Conservation (phyloP, 352 stramenopile species). For the Phytopythium helicoides region DNA sequence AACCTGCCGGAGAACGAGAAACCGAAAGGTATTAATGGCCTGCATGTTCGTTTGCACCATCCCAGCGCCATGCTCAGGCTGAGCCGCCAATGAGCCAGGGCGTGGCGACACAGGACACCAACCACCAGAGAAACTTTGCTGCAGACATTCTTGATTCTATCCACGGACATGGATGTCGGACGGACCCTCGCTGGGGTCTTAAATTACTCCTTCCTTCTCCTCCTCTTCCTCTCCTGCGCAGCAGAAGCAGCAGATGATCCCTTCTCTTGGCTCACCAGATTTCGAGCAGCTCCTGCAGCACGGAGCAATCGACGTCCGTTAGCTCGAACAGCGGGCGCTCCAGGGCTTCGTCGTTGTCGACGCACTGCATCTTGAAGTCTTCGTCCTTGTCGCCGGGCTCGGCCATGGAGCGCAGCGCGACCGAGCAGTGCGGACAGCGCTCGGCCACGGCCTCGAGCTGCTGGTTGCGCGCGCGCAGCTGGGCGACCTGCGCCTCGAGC, state of each 20-base stretch:
- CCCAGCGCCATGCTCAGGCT: too few relatives aligned
- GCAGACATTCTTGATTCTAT: too few relatives aligned
- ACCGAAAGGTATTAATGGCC: too few relatives aligned
- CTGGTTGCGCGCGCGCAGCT: constrained; percentile 31
- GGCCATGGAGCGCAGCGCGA: not conserved
- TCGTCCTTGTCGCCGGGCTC: constrained; percentile 3
- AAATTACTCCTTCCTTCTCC: not conserved
- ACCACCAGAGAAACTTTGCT: too few relatives aligned
- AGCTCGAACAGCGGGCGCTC: constrained; percentile 14
- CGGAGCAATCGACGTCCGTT: constrained; percentile 24
- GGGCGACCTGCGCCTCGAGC: constrained; percentile 31
- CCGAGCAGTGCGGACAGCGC: constrained; percentile 25
- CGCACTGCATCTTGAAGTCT: not conserved
- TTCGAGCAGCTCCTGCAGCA: constrained; percentile 20
- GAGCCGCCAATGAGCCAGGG: too few relatives aligned
- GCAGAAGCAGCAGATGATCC: not conserved
- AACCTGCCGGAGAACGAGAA: too few relatives aligned
- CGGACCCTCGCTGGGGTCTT: too few relatives aligned
- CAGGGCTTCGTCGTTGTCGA: too few relatives aligned
- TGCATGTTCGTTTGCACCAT: too few relatives aligned
- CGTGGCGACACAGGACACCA: too few relatives aligned
- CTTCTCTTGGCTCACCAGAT: not conserved
- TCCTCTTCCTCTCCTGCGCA: not conserved
- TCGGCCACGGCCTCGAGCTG: constrained; percentile 28
- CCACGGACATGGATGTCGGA: too few relatives aligned